These are phyloP conservation scores for Thymus quinquecostatus DNA, from an alignment of 257 asterid genomes.

Conservation along the genomic window DNA sequence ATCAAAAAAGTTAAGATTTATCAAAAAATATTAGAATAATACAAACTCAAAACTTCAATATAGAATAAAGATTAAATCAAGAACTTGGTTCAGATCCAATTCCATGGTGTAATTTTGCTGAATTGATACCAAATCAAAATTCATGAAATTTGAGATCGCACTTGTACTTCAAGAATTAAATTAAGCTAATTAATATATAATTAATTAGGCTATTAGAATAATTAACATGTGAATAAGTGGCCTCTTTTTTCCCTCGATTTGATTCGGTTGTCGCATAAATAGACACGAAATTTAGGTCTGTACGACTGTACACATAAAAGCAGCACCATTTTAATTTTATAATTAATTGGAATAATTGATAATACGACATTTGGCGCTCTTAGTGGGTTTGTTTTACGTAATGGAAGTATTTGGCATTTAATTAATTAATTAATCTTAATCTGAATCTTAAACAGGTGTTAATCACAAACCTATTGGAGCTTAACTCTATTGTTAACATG, in stretches of 20 bases:
- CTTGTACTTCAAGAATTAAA: neutral
- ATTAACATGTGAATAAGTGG: constrained; percentile 18
- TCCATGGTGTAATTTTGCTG: no score
- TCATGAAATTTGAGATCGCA: neutral
- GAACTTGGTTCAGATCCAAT: no score
- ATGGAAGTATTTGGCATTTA: constrained; percentile 30
- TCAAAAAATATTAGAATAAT: no score
- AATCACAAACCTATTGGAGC: neutral
- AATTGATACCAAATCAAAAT: no score
- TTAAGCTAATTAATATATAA: neutral
- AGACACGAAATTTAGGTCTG: constrained; percentile 27
- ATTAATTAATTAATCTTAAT: neutral
- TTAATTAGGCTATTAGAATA: neutral
- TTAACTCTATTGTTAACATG: constrained; percentile 20
- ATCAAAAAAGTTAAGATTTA: neutral
- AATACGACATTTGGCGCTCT: constrained; percentile 38
- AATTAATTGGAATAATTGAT: neutral
- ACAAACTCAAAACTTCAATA: no score
- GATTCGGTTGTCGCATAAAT: constrained; percentile 25
- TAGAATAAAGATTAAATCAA: no score
- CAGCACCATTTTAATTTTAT: constrained; percentile 21
- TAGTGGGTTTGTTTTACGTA: constrained; percentile 42
- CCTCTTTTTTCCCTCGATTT: neutral
- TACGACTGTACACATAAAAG: constrained; percentile 28
- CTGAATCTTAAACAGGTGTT: constrained; percentile 3